Percentiles rank a stretch among this genome's conserved stretches.
These are phyloP conservation scores for Avena atlantica DNA, from an alignment of 176 grass and related monocot species.

Conservation along the genomic window DNA sequence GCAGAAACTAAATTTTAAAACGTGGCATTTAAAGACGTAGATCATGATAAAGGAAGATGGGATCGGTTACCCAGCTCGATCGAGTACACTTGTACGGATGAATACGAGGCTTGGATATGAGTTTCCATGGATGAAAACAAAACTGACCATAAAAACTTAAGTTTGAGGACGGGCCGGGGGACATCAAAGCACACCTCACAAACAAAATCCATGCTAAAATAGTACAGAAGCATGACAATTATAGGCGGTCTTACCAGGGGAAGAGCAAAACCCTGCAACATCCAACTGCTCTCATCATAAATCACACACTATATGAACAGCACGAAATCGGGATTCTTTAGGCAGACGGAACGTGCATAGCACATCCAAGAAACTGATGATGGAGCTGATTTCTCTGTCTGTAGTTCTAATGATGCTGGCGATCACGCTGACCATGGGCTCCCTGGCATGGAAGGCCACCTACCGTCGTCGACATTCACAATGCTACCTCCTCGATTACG, in stretches of 20 bases:
- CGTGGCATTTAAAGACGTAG: too few species aligned
- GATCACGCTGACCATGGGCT: not conserved
- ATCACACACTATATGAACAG: not conserved
- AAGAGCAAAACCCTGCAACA: not conserved
- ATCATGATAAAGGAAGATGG: too few species aligned
- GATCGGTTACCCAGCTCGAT: too few species aligned
- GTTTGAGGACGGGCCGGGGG: too few species aligned
- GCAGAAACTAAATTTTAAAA: too few species aligned
- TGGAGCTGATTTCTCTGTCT: not conserved
- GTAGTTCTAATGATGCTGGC: not conserved
- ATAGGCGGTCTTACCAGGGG: not conserved
- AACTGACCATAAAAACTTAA: too few species aligned
- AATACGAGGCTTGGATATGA: too few species aligned
- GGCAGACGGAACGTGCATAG: not conserved
- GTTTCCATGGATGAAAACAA: too few species aligned
- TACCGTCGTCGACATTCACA: not conserved
- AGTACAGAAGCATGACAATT: not conserved
- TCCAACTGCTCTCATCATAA: not conserved
- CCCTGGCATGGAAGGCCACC: not conserved
- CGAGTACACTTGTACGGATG: too few species aligned
- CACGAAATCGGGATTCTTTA: not conserved
- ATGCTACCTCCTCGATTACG: not conserved
- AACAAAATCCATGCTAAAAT: not conserved
- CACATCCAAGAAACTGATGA: not conserved
- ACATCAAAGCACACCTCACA: too few species aligned